These are phyloP conservation scores for Trichosporon asahii DNA, from an alignment of 1,284 basidiomycete genomes.

Conservation along the genomic window DNA sequence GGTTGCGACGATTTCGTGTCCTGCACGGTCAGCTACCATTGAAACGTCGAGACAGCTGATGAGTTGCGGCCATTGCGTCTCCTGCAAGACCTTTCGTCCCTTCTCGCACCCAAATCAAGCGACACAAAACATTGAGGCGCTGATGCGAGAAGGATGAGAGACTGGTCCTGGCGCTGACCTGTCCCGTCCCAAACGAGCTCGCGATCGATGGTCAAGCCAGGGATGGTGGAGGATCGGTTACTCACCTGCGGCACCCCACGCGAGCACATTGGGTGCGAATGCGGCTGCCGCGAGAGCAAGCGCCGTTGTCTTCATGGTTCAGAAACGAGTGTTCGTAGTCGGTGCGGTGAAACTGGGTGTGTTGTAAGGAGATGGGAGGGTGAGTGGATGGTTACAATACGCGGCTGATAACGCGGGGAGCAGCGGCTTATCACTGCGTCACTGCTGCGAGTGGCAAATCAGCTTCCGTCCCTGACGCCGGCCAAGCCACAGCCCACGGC, in stretches of 20 bases:
- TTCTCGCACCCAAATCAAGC: too few species aligned
- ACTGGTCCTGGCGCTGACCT: too few species aligned
- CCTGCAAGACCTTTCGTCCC: too few species aligned
- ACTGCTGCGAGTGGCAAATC: neutral
- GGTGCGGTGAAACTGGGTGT: neutral
- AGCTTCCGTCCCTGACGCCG: neutral
- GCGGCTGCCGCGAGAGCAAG: conserved; percentile 11
- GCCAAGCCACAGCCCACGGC: neutral
- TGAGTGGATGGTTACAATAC: neutral
- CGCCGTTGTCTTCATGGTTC: conserved; percentile 1
- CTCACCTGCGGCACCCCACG: conserved; percentile 18
- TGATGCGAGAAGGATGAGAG: too few species aligned
- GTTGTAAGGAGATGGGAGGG: neutral
- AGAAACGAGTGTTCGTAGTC: neutral
- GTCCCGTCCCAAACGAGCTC: neutral
- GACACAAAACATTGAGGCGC: too few species aligned
- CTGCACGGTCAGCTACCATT: conserved; percentile 47
- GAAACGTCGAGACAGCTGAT: neutral
- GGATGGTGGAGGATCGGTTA: neutral
- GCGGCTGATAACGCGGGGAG: neutral
- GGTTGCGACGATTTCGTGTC: conserved; percentile 87
- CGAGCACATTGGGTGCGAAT: neutral
- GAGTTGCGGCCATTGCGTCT: too few species aligned
- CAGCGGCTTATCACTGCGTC: conserved; percentile 1
- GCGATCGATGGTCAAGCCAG: conserved; percentile 12